These are phyloP conservation scores for Bolboschoenus planiculmis DNA, from an alignment of 176 grass and related monocot species.

Conservation along the genomic window DNA sequence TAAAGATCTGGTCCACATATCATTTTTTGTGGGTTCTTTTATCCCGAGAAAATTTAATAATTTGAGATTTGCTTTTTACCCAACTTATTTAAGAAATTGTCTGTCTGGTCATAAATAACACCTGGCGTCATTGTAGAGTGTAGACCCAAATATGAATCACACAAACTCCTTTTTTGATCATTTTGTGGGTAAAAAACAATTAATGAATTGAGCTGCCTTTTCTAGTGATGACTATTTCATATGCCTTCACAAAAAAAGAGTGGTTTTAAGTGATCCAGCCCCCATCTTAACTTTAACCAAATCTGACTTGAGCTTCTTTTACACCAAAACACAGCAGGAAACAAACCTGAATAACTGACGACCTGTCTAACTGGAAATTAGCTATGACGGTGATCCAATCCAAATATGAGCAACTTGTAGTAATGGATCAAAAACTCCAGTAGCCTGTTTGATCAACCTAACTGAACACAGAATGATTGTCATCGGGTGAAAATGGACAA, in stretches of 20 bases:
- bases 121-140: no score
- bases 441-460: neutral
- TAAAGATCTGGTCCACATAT: neutral
- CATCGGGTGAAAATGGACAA: neutral
- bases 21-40: neutral
- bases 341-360: neutral
- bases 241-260: no score
- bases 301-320: neutral
- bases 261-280: no score
- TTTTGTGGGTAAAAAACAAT: neutral
- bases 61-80: no score
- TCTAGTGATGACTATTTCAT: neutral
- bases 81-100: neutral
- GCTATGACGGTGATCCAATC: neutral
- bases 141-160: no score
- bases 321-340: neutral
- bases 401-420: no score
- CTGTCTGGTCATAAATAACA: no score
- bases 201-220: neutral
- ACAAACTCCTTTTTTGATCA: neutral
- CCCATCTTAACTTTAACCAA: no score
- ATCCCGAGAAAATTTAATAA: no score
- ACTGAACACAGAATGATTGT: neutral
- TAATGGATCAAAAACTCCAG: neutral
- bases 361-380: neutral